Base-by-base conservation (phyloP, 176 grass and related monocot species). In the Echinochloa phyllopogon region DNA sequence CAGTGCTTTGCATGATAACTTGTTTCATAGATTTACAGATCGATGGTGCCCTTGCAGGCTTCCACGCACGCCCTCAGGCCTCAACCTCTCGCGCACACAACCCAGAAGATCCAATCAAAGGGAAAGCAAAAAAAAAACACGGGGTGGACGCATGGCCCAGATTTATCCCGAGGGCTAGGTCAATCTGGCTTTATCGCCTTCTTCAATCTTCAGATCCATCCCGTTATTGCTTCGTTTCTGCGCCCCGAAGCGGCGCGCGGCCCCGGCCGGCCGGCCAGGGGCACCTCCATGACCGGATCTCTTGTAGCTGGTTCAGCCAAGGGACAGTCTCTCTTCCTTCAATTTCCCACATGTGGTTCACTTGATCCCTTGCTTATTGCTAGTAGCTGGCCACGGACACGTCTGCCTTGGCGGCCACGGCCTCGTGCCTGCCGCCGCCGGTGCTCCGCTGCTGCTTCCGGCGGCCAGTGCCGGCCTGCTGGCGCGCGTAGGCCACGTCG, bases 351-450 rank as follows among this genome's bases (percentile, higher is more conserved):
- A 3, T 51, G 0, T 51, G 0, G 16, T 5, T n/a, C n/a, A n/a
- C n/a, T n/a, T n/a, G n/a, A n/a, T n/a, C n/a, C n/a, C 1, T 3
- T 44, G 44, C 17, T 21, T 43, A 3, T 18, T 6, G 0, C 2
- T 13, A 81, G 18, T 11, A 86, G 56, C 71, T 72, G 10, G 88
- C 72, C 55, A 90, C 88, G 56, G 73, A 72, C 37, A 90, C 79
- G 38, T 69, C 49, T 0, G 79, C 37, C 83, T 90, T 86, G 14
- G 64, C 16, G 53, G 83, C 16, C 15, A 82, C 83, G 8, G 65
- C 17, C 39, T 58, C 56, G 53, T n/a, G 53, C 45, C 52, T 21
- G 84, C 47, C 24, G 11, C 49, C 13, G 63, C 11, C 69, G 47
- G 57, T 52, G 56, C 55, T 41, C 37, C 45, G 29, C 79, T 69